Evolutionary conservation across 805 yeast species (phyloP).

Genomic region (Suhomyces canberraensis): DNA sequence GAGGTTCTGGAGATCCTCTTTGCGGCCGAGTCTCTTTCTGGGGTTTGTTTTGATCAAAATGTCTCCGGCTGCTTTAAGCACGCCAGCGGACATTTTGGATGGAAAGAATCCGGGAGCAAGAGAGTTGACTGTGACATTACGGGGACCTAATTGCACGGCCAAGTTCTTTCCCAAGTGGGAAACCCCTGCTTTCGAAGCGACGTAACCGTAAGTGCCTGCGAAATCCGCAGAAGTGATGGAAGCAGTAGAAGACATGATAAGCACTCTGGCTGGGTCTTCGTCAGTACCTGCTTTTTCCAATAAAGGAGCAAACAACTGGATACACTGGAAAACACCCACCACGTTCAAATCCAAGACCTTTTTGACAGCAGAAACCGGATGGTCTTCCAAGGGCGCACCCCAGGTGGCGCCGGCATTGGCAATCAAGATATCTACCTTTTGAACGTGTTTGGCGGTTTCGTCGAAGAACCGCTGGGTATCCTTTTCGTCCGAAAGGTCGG

Average conservation of each 20-base stretch:
- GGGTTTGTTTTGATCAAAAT: conserved; percentile 51
- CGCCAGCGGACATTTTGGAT: conserved; percentile 68
- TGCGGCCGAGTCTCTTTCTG: conserved; percentile 57
- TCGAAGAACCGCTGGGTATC: conserved; percentile 46
- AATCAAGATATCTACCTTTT: conserved; percentile 56
- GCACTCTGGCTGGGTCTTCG: conserved; percentile 60
- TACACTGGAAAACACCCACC: conserved; percentile 63
- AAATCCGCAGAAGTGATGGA: conserved; percentile 45
- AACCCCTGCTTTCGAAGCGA: conserved; percentile 74
- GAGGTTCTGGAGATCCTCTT: conserved; percentile 56
- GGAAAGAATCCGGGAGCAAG: conserved; percentile 80
- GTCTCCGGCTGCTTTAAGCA: conserved; percentile 51
- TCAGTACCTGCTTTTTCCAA: conserved; percentile 49
- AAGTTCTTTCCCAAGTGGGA: conserved; percentile 62
- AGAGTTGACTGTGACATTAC: conserved; percentile 64
- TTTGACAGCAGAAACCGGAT: conserved; percentile 58
- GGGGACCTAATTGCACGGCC: conserved; percentile 64
- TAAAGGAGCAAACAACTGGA: conserved; percentile 60
- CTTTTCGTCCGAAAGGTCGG: conserved; percentile 51
- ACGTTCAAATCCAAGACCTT: conserved; percentile 64
- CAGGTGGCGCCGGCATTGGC: conserved; percentile 82
- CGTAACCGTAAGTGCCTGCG: conserved; percentile 65
- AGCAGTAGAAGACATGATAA: conserved; percentile 67
- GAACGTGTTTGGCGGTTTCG: conserved; percentile 37
- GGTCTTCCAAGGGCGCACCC: conserved; percentile 64